A percentile compares a stretch with the other conserved stretches of the same genome.
Evolutionary conservation across 257 asterid species (phyloP).

Genomic region (Striga asiatica): DNA sequence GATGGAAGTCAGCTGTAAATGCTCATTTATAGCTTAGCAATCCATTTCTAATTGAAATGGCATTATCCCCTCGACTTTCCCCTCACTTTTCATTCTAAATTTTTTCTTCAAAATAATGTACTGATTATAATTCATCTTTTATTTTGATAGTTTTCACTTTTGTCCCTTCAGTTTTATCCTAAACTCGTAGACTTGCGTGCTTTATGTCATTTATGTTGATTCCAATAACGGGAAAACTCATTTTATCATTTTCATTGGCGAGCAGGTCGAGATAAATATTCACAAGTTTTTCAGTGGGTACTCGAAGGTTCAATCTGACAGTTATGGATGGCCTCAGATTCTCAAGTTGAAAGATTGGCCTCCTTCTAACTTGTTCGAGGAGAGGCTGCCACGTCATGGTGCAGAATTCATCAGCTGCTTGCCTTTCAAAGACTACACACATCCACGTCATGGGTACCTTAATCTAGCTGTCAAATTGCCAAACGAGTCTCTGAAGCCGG

Average conservation of each 20-base stretch:
- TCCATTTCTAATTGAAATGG: too few relatives aligned
- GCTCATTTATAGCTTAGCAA: too few relatives aligned
- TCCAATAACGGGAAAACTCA: conserved; percentile 1
- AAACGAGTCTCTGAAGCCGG: conserved; percentile 42
- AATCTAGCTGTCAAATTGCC: conserved; percentile 72
- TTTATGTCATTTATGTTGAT: not conserved
- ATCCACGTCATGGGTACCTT: conserved; percentile 51
- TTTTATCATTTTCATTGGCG: conserved; percentile 10
- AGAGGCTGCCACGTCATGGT: conserved; percentile 74
- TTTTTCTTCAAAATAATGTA: too few relatives aligned
- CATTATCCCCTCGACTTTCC: too few relatives aligned
- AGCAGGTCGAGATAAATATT: conserved; percentile 63
- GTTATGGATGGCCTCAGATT: conserved; percentile 49
- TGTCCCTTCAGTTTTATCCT: not conserved
- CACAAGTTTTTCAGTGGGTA: conserved; percentile 63
- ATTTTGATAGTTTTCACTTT: too few relatives aligned
- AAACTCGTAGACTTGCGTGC: not conserved
- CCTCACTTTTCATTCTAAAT: too few relatives aligned
- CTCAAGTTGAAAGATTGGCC: conserved; percentile 95
- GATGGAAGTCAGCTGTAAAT: too few relatives aligned
- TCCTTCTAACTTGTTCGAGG: conserved; percentile 63
- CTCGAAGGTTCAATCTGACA: conserved; percentile 25
- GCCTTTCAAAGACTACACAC: conserved; percentile 82
- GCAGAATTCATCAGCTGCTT: conserved; percentile 66
- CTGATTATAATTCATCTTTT: too few relatives aligned